Base-by-base conservation (phyloP, 2,329 filamentous ascomycete species). In the Tricladium varicosporioides region DNA sequence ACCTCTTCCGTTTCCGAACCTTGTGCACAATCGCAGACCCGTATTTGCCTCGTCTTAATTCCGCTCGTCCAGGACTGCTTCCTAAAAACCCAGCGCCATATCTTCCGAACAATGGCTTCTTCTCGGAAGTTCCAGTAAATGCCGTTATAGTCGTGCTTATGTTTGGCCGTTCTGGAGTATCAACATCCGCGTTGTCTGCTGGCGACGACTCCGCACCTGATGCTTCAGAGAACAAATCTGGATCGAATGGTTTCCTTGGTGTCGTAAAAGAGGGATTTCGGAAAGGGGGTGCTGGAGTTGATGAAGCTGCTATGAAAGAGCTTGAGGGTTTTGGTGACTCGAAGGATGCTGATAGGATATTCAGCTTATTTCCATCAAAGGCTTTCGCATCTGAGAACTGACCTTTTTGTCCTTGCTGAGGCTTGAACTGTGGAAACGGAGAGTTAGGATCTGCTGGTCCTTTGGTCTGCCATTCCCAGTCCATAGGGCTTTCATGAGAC, bases 191-290 rank as follows among this genome's bases (percentile, higher is more conserved):
- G 66, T 75, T 66, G 18, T 71, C 72, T 22, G 80, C 81, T 15
- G 84, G 84, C 60, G 84, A 87, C 15, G 82, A 80, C 60, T 87
- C 84, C 45, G 79, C 77, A 27, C 79, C 78, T 2, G 82, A 85
- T 43, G 74, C 73, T 65, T 85, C 83, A 2, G 82, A 83, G 49
- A 81, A 71, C 2, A 75, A 67, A 14, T 78, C 73, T 33, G 81
- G 76, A 36, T 86, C 82, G 58, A 81, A 75, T 0, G 80, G 78
- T 57, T 79, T 82, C 49, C 84, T 80, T 0, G 84, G 84, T 0
- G 84, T 87, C 1, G 80, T 85, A 61, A 87, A 87, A 2, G 83
- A 80, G 0, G 84, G 81, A 62, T 87, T 87, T 18, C 84, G 80
- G 60, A 87, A 87, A 0, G 78, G 75, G 0, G 78, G 80, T 72